Base-by-base conservation (phyloP, 2,329 filamentous ascomycete species). In the Pyrenochaeta sp. region DNA sequence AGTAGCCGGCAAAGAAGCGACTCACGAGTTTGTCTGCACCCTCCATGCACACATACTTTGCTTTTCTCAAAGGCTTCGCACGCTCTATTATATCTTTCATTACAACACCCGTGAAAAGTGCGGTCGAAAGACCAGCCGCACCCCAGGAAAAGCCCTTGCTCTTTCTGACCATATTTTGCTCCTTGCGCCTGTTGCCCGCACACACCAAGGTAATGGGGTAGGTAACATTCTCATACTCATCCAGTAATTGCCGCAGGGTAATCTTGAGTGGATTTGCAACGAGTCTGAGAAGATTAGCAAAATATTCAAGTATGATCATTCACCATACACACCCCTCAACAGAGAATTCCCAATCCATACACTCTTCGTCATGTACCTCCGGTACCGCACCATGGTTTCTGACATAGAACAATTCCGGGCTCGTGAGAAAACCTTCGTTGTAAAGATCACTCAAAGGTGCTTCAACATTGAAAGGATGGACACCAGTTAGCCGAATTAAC, bases 91-190 rank as follows among this genome's bases (percentile, higher is more conserved):
- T 72, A 48, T 93, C 87, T 2, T 78, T 78, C 69, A 96, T 83
- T 27, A 86, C 76, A 1, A 91, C 87, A 15, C 92, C 92, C 0
- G 92, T 96, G 79, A 89, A 96, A 0, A 96, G 74, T 0, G 90
- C 90, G 0, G 90, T 96, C 0, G 90, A 95, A 5, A 96, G 69
- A 17, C 91, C 92, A 3, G 89, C 91, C 1, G 92, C 79, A 23
- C 92, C 92, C 92, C 92, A 96, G 2, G 90, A 96, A 73, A 96
- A 96, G 0, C 92, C 92, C 61, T 96, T 95, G 1, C 89, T 90
- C 69, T 96, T 96, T 11, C 90, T 81, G 3, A 96, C 89, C 37
- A 90, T 79, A 58, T 96, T 96, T 66, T 96, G 92, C 72, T 96
- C 92, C 73, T 96, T 96, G 21, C 92, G 82, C 46, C 92, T 81